These are phyloP conservation scores for Rhynchospora tenuis DNA, from an alignment of 176 grass and related monocot species.

Conservation along the genomic window DNA sequence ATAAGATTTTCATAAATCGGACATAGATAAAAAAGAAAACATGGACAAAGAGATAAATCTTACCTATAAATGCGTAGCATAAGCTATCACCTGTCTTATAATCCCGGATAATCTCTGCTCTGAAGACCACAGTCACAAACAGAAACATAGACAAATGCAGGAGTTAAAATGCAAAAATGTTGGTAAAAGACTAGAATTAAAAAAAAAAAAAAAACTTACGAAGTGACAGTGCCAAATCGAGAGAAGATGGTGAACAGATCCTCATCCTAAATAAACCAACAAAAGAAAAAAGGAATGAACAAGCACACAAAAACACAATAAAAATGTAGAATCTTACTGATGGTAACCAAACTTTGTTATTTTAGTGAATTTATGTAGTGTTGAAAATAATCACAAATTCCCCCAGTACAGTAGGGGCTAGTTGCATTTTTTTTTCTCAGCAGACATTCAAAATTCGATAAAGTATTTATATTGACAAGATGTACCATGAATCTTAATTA, in stretches of 20 bases:
- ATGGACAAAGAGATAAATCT: constrained; percentile 13
- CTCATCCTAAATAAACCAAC: constrained; percentile 53
- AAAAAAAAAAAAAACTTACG: constrained; percentile 48
- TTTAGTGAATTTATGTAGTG: not conserved
- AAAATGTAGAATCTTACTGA: not conserved
- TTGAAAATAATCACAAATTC: not conserved
- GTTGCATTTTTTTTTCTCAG: not conserved
- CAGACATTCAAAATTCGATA: not conserved
- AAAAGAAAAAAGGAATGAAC: not conserved
- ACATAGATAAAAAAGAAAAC: not conserved
- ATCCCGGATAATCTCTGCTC: constrained; percentile 88
- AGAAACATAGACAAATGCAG: constrained; percentile 16
- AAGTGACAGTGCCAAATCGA: constrained; percentile 85
- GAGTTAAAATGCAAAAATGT: constrained; percentile 16
- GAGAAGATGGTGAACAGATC: constrained; percentile 97
- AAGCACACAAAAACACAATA: not conserved
- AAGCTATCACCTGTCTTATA: constrained; percentile 96
- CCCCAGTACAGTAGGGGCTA: not conserved
- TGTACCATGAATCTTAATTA: not conserved
- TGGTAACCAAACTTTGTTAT: not conserved
- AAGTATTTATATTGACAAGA: not conserved
- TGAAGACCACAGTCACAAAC: constrained; percentile 24
- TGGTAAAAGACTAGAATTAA: not conserved
- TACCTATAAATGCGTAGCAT: constrained; percentile 95
- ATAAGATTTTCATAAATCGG: not conserved